Conservation (phyloP, 73 alveolate species). For the Stentor coeruleus region DNA sequence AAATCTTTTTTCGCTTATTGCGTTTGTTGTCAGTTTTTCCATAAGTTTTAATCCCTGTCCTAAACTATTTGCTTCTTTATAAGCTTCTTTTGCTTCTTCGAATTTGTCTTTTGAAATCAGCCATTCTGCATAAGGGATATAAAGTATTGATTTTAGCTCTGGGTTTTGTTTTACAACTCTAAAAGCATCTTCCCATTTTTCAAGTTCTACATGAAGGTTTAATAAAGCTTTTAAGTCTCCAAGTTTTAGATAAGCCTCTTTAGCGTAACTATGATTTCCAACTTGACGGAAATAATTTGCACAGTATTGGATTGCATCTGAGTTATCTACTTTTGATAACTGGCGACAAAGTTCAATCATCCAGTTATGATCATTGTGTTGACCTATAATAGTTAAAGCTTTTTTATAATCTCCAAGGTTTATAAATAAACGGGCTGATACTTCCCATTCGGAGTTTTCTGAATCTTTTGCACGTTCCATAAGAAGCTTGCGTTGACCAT, state of each 20-base stretch:
- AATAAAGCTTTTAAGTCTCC: constrained; percentile 79
- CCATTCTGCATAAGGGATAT: constrained; percentile 87
- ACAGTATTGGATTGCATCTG: constrained; percentile 81
- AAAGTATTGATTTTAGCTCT: constrained; percentile 63
- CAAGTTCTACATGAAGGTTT: constrained; percentile 82
- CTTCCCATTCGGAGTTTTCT: constrained; percentile 80
- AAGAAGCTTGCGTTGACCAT: constrained; percentile 47
- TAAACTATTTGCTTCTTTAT: constrained; percentile 87
- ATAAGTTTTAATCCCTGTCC: constrained; percentile 77
- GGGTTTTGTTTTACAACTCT: constrained; percentile 74
- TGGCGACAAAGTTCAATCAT: constrained; percentile 83
- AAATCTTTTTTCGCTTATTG: constrained; percentile 84
- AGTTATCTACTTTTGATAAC: constrained; percentile 63
- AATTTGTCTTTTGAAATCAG: constrained; percentile 79
- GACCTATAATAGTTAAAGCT: constrained; percentile 87
- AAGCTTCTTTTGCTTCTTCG: constrained; percentile 94
- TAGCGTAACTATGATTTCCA: constrained; percentile 85
- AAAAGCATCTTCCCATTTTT: constrained; percentile 94
- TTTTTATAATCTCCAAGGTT: constrained; percentile 69
- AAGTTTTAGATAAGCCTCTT: constrained; percentile 80
- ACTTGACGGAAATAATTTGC: constrained; percentile 79
- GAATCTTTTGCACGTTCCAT: constrained; percentile 80
- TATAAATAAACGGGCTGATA: constrained; percentile 75
- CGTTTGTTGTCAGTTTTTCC: constrained; percentile 80
- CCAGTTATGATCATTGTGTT: constrained; percentile 64